Evolutionary conservation across 805 yeast genomes (phyloP), one percentile per base, ranked within the genome.

Genomic region (Jamesozyma lodderae): DNA sequence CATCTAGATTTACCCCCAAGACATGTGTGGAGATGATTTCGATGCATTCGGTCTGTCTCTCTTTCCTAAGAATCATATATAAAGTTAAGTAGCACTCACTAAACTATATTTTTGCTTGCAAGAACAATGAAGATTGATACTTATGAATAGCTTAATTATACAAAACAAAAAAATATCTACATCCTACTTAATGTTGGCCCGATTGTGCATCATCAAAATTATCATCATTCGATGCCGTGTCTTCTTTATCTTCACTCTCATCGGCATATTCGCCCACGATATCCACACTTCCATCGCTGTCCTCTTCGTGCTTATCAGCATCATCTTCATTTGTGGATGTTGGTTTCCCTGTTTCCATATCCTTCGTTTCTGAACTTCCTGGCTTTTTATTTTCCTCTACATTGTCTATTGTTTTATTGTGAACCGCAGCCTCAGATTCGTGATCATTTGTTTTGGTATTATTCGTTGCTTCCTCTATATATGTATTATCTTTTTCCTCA

Each of bases 141-240:
- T n/a, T n/a, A n/a, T n/a, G n/a, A n/a, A n/a, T n/a, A n/a, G n/a
- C n/a, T n/a, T n/a, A n/a, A n/a, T n/a, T 26, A 26, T 26, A 26
- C 29, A 8, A 11, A 26, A 13, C 14, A 26, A 26, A 26, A 10
- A 6, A 11, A 8, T 26, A 26, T 6, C n/a, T 26, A 26, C 29
- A 6, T 10, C n/a, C 6, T 26, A 13, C 7, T 22, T 22, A 22
- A 8, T 22, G 15, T 16, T 42, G 44, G 13, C 38, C 41, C 22
- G 48, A 54, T 24, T 42, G 41, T 9, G 53, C 55, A 24, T 47
- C 47, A 30, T 46, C 51, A 33, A 41, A 45, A 8, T 37, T 38
- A 17, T 45, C 47, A 11, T 40, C 45, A 16, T 43, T 40, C 10
- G 39, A 29, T 15, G 22, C 21, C 4, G 35, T 21, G 6, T 33